Percentiles rank a stretch among this genome's conserved stretches.
Conservation (phyloP, 2,329 filamentous ascomycete genomes). For the Fusarium sp. region DNA sequence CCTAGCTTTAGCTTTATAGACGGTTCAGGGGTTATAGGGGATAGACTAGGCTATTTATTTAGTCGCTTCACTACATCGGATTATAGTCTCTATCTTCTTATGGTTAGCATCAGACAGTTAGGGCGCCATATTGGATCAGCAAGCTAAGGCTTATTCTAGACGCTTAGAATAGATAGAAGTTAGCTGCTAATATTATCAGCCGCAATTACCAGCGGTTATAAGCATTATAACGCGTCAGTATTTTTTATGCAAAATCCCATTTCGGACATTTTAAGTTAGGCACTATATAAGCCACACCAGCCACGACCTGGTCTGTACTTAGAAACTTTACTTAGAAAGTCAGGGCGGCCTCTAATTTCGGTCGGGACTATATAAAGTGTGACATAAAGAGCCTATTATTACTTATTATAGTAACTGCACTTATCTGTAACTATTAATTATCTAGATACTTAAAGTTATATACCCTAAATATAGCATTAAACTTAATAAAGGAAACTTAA, state of each 20-base stretch:
- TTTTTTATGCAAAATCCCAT: background rate
- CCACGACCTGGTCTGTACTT: no score
- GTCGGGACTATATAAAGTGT: no score
- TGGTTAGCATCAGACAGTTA: slow-evolving; percentile 12
- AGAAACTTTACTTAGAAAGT: no score
- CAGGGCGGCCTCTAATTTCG: no score
- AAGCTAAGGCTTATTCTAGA: background rate
- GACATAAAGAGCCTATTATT: no score
- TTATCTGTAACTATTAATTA: background rate
- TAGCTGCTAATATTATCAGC: background rate
- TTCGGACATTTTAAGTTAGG: no score
- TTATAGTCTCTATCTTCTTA: slow-evolving; percentile 16
- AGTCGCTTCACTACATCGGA: slow-evolving; percentile 2
- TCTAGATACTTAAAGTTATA: background rate
- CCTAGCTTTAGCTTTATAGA: slow-evolving; percentile 10
- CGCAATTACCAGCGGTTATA: background rate
- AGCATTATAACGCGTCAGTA: background rate
- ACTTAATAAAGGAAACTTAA: background rate
- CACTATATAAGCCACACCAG: no score
- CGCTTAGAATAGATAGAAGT: background rate
- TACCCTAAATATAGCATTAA: background rate
- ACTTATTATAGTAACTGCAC: no score
- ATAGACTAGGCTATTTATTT: slow-evolving; percentile 21
- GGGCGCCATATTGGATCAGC: background rate
- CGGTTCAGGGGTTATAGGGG: slow-evolving; percentile 6